Base-by-base conservation (phyloP, 768 basidiomycete species). In the Lactarius indigo region DNA sequence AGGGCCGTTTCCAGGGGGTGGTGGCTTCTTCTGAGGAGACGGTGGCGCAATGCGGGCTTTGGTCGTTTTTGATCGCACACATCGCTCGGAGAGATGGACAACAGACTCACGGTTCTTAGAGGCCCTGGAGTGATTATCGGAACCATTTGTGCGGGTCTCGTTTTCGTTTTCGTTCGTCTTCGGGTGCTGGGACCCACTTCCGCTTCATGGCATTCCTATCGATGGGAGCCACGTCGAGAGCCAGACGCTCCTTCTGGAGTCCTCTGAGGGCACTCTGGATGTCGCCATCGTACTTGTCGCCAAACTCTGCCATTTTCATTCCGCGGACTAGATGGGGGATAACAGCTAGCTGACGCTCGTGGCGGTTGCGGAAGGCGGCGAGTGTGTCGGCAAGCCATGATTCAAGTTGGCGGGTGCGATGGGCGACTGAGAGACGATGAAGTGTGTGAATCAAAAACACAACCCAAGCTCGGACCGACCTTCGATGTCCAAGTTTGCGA, bases 401-500 rank as follows among this genome's bases (percentile, higher is more conserved):
- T 74, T 89, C 85, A 68, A 93, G 85, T 73, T 90, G 90, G 59
- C 84, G 83, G 28, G 84, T 85, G 55, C 89, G 85, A 76, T 92
- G 90, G 64, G 87, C 83, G 70, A 91, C 91, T 91, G 74, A 28
- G 60, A 39, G 20, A 44, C 28, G 31, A 57, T 41, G 37, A 35
- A 57, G 58, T 5, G 26, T 28, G 15, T 35, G 28, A 37, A 30
- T 37, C 31, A 39, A 30, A 44, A 7, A 28, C 8, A 57, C 28
- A 61, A n/a, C n/a, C 63, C 28, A 54, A 52, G 50, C 31, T 31
- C 31, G 6, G 18, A 72, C 76, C 15, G 70, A 89, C 90, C 88
- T 84, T 93, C 91, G 68, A 92, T 85, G 69, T 92, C 89, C 59
- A 93, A 82, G 75, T 93, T 93, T 56, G 83, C 83, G 47, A 92